Conservation (phyloP, 768 basidiomycete genomes). For the Pisolithus marmoratus region DNA sequence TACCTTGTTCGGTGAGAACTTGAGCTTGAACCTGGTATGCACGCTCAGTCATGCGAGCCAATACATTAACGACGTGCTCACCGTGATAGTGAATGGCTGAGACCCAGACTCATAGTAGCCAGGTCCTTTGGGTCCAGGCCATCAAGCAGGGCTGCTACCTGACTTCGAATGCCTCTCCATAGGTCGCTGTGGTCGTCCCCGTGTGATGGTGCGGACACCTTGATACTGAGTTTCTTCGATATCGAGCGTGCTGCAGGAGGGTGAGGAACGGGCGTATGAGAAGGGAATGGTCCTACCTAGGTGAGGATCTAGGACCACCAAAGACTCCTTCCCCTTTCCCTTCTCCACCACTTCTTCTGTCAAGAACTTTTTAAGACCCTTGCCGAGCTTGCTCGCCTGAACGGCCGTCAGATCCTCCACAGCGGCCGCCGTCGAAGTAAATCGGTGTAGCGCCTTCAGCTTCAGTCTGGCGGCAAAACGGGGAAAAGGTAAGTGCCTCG, state of each 20-base stretch:
- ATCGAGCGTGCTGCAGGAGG: slow-evolving; percentile 65
- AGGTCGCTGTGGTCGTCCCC: slow-evolving; percentile 66
- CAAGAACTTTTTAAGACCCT: slow-evolving; percentile 90
- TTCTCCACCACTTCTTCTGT: slow-evolving; percentile 82
- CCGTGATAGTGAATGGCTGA: slow-evolving; percentile 96
- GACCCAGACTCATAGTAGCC: slow-evolving; percentile 95
- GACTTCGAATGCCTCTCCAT: slow-evolving; percentile 92
- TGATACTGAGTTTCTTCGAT: slow-evolving; percentile 90
- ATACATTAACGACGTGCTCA: slow-evolving; percentile 25
- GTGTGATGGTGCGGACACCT: slow-evolving; percentile 58
- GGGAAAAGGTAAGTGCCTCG: slow-evolving; percentile 1
- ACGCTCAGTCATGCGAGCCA: slow-evolving; percentile 2
- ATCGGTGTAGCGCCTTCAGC: slow-evolving; percentile 92
- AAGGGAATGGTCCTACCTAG: slow-evolving; percentile 57
- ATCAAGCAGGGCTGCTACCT: slow-evolving; percentile 80
- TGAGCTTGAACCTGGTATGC: slow-evolving; percentile 82
- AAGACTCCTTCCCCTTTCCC: slow-evolving; percentile 81
- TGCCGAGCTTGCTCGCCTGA: slow-evolving; percentile 89
- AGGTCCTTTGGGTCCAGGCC: slow-evolving; percentile 92
- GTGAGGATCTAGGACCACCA: slow-evolving; percentile 85
- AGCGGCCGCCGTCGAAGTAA: slow-evolving; percentile 92
- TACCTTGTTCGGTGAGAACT: slow-evolving; percentile 99
- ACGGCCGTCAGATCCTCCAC: slow-evolving; percentile 95
- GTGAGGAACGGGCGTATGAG: slow-evolving; percentile 6
- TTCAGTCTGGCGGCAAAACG: slow-evolving; percentile 59